Evolutionary conservation across 2,329 filamentous ascomycete genomes (phyloP).

Genomic region (Botryosphaeria agaves): DNA sequence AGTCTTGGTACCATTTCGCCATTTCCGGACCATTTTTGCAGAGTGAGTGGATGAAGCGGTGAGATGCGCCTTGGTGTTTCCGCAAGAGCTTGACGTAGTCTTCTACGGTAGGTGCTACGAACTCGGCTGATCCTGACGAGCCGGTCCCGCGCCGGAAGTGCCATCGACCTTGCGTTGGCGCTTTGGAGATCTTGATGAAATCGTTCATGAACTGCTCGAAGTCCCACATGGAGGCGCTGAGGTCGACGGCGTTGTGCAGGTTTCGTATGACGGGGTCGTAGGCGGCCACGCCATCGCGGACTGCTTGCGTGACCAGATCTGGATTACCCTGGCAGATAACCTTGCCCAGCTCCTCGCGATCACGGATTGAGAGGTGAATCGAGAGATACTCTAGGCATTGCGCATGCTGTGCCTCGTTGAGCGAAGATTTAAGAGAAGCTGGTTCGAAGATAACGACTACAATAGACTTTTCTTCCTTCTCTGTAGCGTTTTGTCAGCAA

Average conservation of each 20-base stretch:
- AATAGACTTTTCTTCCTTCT: constrained; percentile 40
- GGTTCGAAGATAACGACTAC: constrained; percentile 45
- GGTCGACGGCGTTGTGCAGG: constrained; percentile 53
- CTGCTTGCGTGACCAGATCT: constrained; percentile 52
- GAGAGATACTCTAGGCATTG: constrained; percentile 54
- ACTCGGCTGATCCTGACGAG: not conserved
- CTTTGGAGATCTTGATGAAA: constrained; percentile 40
- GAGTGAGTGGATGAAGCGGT: constrained; percentile 55
- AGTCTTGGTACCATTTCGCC: constrained; percentile 40
- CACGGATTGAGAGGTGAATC: constrained; percentile 51
- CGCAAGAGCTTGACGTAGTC: constrained; percentile 53
- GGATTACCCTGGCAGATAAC: constrained; percentile 51
- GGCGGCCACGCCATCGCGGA: constrained; percentile 46
- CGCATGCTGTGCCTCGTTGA: constrained; percentile 44
- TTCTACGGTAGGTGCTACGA: constrained; percentile 38
- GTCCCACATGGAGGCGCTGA: constrained; percentile 50
- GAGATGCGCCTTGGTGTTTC: constrained; percentile 44
- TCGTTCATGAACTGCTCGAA: constrained; percentile 53
- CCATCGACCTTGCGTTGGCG: constrained; percentile 4
- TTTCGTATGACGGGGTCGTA: constrained; percentile 60
- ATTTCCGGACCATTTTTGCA: constrained; percentile 51
- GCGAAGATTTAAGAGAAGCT: constrained; percentile 25
- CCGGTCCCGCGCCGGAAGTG: too few relatives aligned
- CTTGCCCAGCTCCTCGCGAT: constrained; percentile 52
- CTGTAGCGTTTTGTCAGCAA: too few relatives aligned